Evolutionary conservation across 306 rosid genomes (phyloP).

Genomic region (Lablab purpureus): DNA sequence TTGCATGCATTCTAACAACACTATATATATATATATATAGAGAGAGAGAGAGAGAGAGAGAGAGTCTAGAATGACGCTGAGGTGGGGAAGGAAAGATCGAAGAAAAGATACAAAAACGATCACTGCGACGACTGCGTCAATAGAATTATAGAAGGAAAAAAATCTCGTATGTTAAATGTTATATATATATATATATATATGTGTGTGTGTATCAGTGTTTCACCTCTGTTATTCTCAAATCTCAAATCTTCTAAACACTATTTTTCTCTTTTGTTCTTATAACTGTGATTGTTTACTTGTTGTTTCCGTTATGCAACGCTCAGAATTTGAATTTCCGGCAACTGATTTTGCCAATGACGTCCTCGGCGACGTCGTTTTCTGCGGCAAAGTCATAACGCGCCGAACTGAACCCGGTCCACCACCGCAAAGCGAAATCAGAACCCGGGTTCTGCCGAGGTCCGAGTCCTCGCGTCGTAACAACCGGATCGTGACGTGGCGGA

Average conservation of each 20-base stretch:
- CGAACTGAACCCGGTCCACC: conserved; percentile 31
- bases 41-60: too few relatives aligned
- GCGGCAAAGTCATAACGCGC: conserved; percentile 45
- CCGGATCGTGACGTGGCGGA: background rate
- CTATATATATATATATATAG: too few relatives aligned
- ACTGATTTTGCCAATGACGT: background rate
- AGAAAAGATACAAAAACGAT: too few relatives aligned
- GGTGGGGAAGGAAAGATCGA: too few relatives aligned
- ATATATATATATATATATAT: too few relatives aligned
- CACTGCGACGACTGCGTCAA: too few relatives aligned
- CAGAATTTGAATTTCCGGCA: conserved; percentile 49
- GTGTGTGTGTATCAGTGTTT: too few relatives aligned
- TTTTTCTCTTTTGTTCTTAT: background rate
- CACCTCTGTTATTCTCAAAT: background rate
- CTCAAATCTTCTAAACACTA: background rate
- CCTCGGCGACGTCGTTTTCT: conserved; percentile 48
- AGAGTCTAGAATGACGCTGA: too few relatives aligned
- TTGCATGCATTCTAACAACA: too few relatives aligned
- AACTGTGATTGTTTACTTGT: background rate
- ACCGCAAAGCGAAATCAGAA: background rate
- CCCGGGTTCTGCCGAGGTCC: background rate
- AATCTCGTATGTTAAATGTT: too few relatives aligned
- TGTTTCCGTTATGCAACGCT: background rate
- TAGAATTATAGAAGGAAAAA: too few relatives aligned
- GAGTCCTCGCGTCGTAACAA: background rate